phyloP scores from a whole-genome alignment of 345 rosid species.

The Anastatica hierochuntica region DNA sequence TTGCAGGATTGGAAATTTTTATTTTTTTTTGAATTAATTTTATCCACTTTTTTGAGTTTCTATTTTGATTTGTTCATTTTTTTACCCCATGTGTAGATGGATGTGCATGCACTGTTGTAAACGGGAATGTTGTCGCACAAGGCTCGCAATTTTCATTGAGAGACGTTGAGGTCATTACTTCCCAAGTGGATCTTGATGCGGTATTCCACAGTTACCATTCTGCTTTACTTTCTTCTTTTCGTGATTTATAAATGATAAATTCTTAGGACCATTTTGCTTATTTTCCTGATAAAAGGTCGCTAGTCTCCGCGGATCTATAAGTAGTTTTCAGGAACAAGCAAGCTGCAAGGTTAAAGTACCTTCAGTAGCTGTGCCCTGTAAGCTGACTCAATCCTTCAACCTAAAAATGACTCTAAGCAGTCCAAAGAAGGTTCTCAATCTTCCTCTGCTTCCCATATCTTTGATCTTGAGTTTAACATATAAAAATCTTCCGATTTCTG shows the following conservation, averaged over 20 bases:
- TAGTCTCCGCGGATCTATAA: constrained; percentile 77
- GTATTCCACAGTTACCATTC: constrained; percentile 31
- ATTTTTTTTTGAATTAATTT: not conserved
- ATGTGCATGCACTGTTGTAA: constrained; percentile 70
- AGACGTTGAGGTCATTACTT: constrained; percentile 84
- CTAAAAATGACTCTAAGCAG: constrained; percentile 56
- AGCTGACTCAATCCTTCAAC: constrained; percentile 63
- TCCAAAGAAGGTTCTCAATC: constrained; percentile 52
- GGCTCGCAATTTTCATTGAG: constrained; percentile 89
- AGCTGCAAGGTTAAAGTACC: constrained; percentile 55
- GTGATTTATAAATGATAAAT: not conserved
- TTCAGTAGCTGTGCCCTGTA: constrained; percentile 57
- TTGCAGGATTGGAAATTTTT: not conserved
- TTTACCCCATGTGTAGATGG: constrained; percentile 47
- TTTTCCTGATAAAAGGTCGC: constrained; percentile 59
- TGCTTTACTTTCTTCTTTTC: not conserved
- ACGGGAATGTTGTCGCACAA: constrained; percentile 78
- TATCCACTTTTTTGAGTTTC: too few relatives aligned
- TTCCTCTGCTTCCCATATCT: not conserved
- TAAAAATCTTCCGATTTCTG: not conserved
- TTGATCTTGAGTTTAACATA: not conserved
- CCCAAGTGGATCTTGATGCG: constrained; percentile 89
- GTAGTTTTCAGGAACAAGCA: constrained; percentile 89
- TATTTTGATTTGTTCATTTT: not conserved
- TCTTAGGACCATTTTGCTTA: constrained; percentile 2